Percentiles rank a stretch among this genome's conserved stretches.
phyloP scores from a whole-genome alignment of 495 filamentous ascomycete genomes.

The Geoglossum glabrum region DNA sequence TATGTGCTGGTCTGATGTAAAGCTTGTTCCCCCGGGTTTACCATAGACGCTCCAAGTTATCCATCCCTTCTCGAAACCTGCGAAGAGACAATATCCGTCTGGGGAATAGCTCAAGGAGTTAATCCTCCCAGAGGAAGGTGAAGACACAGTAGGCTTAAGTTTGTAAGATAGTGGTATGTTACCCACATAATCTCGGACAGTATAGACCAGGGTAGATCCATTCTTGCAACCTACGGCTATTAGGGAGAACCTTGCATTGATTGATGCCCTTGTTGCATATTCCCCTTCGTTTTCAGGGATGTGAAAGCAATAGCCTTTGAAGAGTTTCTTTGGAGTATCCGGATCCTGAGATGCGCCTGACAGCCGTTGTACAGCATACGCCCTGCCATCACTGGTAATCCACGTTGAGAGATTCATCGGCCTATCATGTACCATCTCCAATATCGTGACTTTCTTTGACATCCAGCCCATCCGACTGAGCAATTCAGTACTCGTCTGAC shows the following conservation, averaged over 20 bases:
- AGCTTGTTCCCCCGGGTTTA: constrained; percentile 66
- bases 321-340: constrained; percentile 41
- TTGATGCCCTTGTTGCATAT: constrained; percentile 50
- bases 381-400: constrained; percentile 76
- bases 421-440: constrained; percentile 85
- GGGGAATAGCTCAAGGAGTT: constrained; percentile 74
- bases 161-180: constrained; percentile 82
- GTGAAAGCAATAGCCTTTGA: constrained; percentile 84
- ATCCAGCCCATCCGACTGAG: constrained; percentile 73
- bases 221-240: constrained; percentile 71
- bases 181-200: constrained; percentile 76
- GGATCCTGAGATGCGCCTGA: constrained; percentile 8
- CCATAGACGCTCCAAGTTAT: constrained; percentile 94
- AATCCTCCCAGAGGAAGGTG: constrained; percentile 40
- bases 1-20: constrained; percentile 43
- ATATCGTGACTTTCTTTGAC: constrained; percentile 49
- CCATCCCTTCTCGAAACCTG: constrained; percentile 86
- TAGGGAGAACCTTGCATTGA: constrained; percentile 87
- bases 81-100: constrained; percentile 91
- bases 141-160: constrained; percentile 43
- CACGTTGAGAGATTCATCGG: constrained; percentile 94
- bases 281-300: constrained; percentile 36
- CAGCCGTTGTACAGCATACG: constrained; percentile 72
- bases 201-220: constrained; percentile 70
- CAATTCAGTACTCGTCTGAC: constrained; percentile 79